Base-by-base conservation (phyloP, 2,329 filamentous ascomycete genomes). In the Arthrinium phaeospermum region DNA sequence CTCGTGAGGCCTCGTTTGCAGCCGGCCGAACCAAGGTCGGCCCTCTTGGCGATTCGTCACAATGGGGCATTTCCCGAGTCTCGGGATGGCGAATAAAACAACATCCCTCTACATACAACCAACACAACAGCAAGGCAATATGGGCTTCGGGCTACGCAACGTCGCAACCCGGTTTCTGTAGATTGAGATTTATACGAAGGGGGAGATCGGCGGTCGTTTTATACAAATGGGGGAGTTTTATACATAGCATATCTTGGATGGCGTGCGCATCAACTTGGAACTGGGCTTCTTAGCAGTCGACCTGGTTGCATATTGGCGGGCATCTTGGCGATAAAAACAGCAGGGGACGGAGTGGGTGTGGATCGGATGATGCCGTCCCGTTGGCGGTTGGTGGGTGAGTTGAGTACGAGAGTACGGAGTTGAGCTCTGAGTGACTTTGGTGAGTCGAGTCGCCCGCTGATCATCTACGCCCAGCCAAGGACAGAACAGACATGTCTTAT, bases 401-500 rank as follows among this genome's bases (percentile, higher is more conserved):
- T 30, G 27, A 30, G 27, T 4, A 30, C 27, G 27, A 30, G 27
- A 30, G 27, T 30, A 30, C 8, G 8, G 37, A 41, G 37, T 41
- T 41, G 37, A 41, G 37, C 37, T 41, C 10, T 41, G 37, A 41
- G 37, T 10, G 37, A 41, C 8, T 41, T 41, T 10, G 10, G 37
- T 41, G 10, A 64, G 30, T 16, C 16, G 51, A 10, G 27, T n/a
- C 3, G 30, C 8, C 57, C 34, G 57, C 57, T 19, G 57, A 64
- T 64, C 57, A 61, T 8, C 30, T 37, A n/a, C 53, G 53, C 53
- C 47, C 47, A 51, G 47, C n/a, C 12, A 27, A 61, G 27, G 27
- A 61, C 53, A 49, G 24, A 61, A 61, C 27, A 57, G 53, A 57
- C 53, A 64, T 41, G 57, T 64, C 57, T 41, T 64, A 41, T 64